phyloP scores from a whole-genome alignment of 768 basidiomycete genomes.

The Hirschioporus abietinus region DNA sequence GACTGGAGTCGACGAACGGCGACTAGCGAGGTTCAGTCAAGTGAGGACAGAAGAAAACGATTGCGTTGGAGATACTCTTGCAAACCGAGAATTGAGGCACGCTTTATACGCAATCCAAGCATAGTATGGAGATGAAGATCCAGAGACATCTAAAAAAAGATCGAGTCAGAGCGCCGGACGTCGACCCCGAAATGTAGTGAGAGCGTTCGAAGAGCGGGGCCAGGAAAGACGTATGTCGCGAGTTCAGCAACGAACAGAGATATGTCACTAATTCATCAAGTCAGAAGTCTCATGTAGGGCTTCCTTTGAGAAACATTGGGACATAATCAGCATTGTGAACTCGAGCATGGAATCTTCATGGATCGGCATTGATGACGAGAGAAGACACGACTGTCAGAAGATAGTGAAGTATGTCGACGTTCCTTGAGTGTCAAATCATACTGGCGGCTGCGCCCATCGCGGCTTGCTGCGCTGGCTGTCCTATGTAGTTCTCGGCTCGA shows the following conservation, averaged over 20 bases:
- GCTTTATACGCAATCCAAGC: background rate
- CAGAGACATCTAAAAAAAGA: background rate
- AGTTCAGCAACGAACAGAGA: background rate
- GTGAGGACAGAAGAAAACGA: background rate
- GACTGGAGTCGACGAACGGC: background rate
- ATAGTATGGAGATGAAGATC: background rate
- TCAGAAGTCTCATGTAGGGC: background rate
- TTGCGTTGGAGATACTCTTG: background rate
- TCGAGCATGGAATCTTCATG: background rate
- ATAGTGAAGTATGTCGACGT: background rate
- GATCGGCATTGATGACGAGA: background rate
- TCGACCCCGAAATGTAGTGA: background rate
- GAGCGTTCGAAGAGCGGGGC: background rate
- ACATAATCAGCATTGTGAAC: background rate
- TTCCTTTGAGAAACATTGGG: background rate
- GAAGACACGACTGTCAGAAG: background rate
- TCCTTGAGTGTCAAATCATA: background rate
- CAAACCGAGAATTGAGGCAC: background rate
- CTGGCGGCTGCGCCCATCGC: background rate
- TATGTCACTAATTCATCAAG: background rate
- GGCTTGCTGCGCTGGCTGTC: background rate
- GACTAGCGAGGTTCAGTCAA: background rate
- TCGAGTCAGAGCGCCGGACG: background rate
- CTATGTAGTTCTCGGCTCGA: no score
- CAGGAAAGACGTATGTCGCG: background rate